A percentile compares a stretch with the other conserved stretches of the same genome.
phyloP scores from a whole-genome alignment of 495 filamentous ascomycete species.

The Hamigera avellanea region DNA sequence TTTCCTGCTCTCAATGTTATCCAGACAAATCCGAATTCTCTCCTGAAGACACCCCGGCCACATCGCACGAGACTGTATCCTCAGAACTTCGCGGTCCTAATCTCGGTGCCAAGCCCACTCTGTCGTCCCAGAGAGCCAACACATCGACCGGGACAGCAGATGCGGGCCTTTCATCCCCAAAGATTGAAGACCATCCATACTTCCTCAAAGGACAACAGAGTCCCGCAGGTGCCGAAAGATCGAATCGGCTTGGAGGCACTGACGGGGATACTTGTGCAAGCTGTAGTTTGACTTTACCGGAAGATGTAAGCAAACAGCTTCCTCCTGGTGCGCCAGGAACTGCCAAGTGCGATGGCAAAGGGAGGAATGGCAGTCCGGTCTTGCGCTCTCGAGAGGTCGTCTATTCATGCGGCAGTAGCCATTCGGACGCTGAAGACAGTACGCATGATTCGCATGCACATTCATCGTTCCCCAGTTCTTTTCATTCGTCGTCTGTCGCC shows the following conservation, averaged over 20 bases:
- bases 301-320: slow-evolving; percentile 41
- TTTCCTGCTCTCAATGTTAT: slow-evolving; percentile 65
- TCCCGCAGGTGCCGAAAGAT: slow-evolving; percentile 22
- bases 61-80: slow-evolving; percentile 16
- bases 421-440: slow-evolving; percentile 29
- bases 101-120: slow-evolving; percentile 7
- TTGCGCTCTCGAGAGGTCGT: slow-evolving; percentile 41
- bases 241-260: slow-evolving; percentile 19
- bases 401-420: slow-evolving; percentile 31
- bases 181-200: slow-evolving; percentile 35
- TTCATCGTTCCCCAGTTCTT: slow-evolving; percentile 31
- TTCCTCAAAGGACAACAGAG: slow-evolving; percentile 23
- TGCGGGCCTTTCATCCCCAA: slow-evolving; percentile 12
- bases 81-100: slow-evolving; percentile 9
- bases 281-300: slow-evolving; percentile 44
- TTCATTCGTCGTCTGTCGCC: slow-evolving; percentile 32
- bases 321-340: slow-evolving; percentile 41
- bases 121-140: slow-evolving; percentile 6
- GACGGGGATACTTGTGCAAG: slow-evolving; percentile 46
- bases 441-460: slow-evolving; percentile 23
- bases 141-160: slow-evolving; percentile 1
- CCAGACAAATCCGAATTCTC: slow-evolving; percentile 22
- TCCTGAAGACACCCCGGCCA: slow-evolving; percentile 20
- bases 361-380: slow-evolving; percentile 44
- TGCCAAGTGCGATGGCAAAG: slow-evolving; percentile 35